Evolutionary conservation across 495 filamentous ascomycete genomes (phyloP).

Genomic region (Aspergillus incahuasiensis): DNA sequence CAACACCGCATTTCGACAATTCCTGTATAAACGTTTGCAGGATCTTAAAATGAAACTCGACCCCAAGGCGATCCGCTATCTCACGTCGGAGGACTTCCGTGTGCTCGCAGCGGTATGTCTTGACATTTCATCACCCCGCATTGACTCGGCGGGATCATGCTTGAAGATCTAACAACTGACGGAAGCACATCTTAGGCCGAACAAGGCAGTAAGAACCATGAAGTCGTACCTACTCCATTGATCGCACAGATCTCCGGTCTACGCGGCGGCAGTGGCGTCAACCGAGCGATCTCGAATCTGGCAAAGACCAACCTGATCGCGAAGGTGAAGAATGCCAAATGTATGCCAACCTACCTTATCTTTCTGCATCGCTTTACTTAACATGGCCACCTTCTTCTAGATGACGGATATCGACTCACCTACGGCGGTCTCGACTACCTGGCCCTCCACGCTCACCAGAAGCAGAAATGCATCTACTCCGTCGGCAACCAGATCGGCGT

Average conservation of each 20-base stretch:
- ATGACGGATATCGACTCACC: constrained; percentile 95
- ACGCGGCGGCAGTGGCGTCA: constrained; percentile 77
- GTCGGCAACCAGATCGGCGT: constrained; percentile 94
- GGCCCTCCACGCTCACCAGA: constrained; percentile 81
- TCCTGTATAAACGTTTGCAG: not conserved
- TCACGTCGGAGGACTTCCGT: constrained; percentile 88
- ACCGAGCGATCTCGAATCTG: constrained; percentile 79
- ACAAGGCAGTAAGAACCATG: constrained; percentile 91
- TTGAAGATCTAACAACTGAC: constrained; percentile 24
- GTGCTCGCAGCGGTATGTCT: constrained; percentile 81
- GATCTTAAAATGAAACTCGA: constrained; percentile 81
- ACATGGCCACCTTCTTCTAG: constrained; percentile 28
- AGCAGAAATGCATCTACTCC: constrained; percentile 72
- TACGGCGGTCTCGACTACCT: constrained; percentile 98
- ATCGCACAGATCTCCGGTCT: constrained; percentile 80
- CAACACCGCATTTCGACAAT: not conserved
- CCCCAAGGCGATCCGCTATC: constrained; percentile 83
- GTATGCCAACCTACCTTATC: constrained; percentile 28
- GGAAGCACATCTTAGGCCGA: constrained; percentile 60
- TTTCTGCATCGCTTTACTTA: not conserved
- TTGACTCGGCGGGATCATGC: constrained; percentile 14
- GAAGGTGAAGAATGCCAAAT: constrained; percentile 90
- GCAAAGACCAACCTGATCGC: constrained; percentile 92
- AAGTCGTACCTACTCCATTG: constrained; percentile 86
- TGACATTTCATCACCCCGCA: constrained; percentile 25